Conservation (phyloP, 2,329 filamentous ascomycete genomes). For the Fusarium mundagurra region DNA sequence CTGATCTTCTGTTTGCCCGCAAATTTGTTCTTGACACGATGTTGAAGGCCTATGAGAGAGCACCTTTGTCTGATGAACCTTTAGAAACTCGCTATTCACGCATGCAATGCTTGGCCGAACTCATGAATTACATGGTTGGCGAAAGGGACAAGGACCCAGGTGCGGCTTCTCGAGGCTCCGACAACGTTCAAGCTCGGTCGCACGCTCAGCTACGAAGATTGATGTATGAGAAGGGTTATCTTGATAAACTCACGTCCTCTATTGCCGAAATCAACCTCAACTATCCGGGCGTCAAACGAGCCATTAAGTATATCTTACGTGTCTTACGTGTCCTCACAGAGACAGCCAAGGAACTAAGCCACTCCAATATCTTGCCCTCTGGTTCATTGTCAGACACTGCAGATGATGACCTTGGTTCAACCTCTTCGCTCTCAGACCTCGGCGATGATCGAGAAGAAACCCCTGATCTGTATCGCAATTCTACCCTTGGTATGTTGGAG, state of each 20-base stretch:
- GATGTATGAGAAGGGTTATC: constrained; percentile 98
- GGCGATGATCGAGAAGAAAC: constrained; percentile 92
- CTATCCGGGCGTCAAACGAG: constrained; percentile 90
- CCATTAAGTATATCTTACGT: constrained; percentile 94
- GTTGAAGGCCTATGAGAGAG: constrained; percentile 90
- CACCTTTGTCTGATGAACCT: constrained; percentile 79
- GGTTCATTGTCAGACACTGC: constrained; percentile 72
- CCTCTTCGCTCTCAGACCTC: constrained; percentile 88
- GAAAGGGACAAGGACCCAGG: constrained; percentile 74
- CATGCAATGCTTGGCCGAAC: constrained; percentile 85
- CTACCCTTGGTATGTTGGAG: constrained; percentile 93
- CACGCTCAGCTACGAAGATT: constrained; percentile 88
- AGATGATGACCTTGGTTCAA: constrained; percentile 88
- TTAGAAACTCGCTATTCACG: constrained; percentile 88
- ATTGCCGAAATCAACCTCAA: constrained; percentile 96
- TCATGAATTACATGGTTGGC: constrained; percentile 92
- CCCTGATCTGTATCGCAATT: constrained; percentile 96
- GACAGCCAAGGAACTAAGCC: constrained; percentile 86
- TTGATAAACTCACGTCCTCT: constrained; percentile 86
- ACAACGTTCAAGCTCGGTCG: constrained; percentile 62
- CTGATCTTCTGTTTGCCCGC: constrained; percentile 89
- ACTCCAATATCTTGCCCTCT: constrained; percentile 77
- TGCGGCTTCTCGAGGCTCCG: constrained; percentile 52
- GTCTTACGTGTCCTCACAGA: constrained; percentile 88
- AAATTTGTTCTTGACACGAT: constrained; percentile 95